Conservation (phyloP, 148 eudicot species). For the Rhododendron simsii region DNA sequence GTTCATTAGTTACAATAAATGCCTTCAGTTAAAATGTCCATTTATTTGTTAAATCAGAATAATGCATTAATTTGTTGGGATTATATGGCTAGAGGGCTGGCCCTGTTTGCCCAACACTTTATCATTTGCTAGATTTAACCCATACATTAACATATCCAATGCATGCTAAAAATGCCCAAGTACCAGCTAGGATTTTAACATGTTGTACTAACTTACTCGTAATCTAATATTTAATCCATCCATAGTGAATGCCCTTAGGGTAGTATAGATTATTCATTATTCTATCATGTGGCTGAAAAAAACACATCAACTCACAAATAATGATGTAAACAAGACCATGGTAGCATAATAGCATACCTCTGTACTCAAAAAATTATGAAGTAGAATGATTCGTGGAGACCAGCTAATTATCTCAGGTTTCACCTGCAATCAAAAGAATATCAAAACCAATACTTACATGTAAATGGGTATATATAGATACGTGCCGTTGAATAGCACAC, state of each 20-base stretch:
- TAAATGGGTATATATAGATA: background rate
- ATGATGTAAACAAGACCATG: background rate
- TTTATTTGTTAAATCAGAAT: no score
- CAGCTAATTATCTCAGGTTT: constrained; percentile 85
- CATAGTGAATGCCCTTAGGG: background rate
- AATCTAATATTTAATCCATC: background rate
- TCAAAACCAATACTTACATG: background rate
- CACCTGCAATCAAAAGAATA: constrained; percentile 41
- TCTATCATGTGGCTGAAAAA: background rate
- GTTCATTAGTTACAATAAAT: background rate
- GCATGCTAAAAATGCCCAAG: background rate
- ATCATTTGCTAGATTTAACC: background rate
- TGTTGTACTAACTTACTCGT: background rate
- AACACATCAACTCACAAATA: background rate
- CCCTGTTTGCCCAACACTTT: background rate
- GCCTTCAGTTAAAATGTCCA: background rate
- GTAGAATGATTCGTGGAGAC: constrained; percentile 75
- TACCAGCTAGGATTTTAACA: background rate
- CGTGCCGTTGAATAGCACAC: background rate
- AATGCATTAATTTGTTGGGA: background rate
- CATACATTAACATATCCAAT: background rate
- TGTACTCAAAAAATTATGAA: constrained; percentile 70
- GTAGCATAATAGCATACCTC: constrained; percentile 41
- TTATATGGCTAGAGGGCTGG: background rate
- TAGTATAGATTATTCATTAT: background rate